Conservation (phyloP, 345 rosid genomes). For the Draba incana region DNA sequence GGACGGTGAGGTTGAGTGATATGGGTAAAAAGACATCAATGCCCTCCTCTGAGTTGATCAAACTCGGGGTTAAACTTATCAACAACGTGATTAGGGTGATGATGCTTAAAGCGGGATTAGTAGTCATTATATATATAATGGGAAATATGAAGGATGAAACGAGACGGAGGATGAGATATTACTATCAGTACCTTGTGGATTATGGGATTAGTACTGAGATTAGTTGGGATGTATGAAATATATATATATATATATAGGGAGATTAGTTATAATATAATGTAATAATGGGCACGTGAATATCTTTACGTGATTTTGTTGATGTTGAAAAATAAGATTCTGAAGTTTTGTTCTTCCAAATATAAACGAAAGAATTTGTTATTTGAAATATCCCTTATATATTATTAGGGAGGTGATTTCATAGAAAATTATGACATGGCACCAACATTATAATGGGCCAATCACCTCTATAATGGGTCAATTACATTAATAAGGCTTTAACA, state of each 20-base stretch:
- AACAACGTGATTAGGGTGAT: slow-evolving; percentile 28
- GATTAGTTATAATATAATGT: background rate
- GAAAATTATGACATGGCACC: too few relatives aligned
- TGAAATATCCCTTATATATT: too few relatives aligned
- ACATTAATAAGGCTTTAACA: too few relatives aligned
- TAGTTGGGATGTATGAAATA: slow-evolving; percentile 14
- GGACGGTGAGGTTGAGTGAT: slow-evolving; percentile 47
- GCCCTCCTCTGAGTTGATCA: slow-evolving; percentile 30
- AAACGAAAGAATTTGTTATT: too few relatives aligned
- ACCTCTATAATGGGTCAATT: too few relatives aligned
- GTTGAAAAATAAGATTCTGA: background rate
- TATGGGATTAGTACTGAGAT: slow-evolving; percentile 23
- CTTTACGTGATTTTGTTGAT: slow-evolving; percentile 40
- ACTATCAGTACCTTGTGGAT: slow-evolving; percentile 31
- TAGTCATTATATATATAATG: slow-evolving; percentile 25
- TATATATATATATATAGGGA: slow-evolving; percentile 8
- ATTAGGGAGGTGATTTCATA: too few relatives aligned
- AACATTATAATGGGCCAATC: too few relatives aligned
- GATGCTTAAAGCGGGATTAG: slow-evolving; percentile 26
- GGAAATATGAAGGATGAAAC: background rate
- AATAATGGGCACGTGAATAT: slow-evolving; percentile 31
- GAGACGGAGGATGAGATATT: slow-evolving; percentile 6
- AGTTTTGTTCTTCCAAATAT: slow-evolving; percentile 14
- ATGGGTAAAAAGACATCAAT: slow-evolving; percentile 39
- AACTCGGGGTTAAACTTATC: slow-evolving; percentile 5